A percentile compares a stretch with the other conserved stretches of the same genome.
phyloP scores from a whole-genome alignment of 176 grass and related monocot genomes.

The Triticum turgidum region DNA sequence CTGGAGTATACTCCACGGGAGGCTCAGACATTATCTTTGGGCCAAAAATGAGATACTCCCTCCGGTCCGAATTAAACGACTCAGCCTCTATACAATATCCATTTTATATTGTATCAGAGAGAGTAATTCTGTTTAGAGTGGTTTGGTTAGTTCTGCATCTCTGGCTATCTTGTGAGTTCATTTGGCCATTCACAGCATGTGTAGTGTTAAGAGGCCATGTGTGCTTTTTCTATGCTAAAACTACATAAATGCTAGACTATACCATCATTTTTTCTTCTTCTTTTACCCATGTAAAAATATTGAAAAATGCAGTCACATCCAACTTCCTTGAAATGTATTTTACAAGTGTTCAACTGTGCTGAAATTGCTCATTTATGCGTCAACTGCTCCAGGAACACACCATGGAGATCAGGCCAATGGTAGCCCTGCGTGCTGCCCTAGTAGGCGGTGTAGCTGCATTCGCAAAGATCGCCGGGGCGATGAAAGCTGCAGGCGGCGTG shows the following conservation, averaged over 20 bases:
- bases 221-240: neutral
- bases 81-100: no score
- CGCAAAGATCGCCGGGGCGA: slow-evolving; percentile 65
- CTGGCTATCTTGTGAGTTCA: neutral
- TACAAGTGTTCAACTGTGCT: neutral
- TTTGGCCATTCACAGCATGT: no score
- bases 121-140: neutral
- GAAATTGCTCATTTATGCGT: slow-evolving; percentile 14
- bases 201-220: neutral
- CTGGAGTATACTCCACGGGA: neutral
- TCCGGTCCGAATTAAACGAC: no score
- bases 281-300: neutral
- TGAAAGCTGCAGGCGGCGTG: slow-evolving; percentile 82
- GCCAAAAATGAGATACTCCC: neutral
- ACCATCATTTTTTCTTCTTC: neutral
- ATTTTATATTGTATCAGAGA: no score
- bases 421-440: slow-evolving; percentile 82
- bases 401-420: slow-evolving; percentile 78
- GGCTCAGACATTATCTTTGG: neutral
- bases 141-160: neutral
- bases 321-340: neutral
- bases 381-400: slow-evolving; percentile 32
- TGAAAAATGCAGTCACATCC: neutral
- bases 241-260: neutral
- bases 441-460: slow-evolving; percentile 82